Evolutionary conservation across 202 grass and related monocot genomes (phyloP).

Genomic region (Dendrocalamus latiflorus): DNA sequence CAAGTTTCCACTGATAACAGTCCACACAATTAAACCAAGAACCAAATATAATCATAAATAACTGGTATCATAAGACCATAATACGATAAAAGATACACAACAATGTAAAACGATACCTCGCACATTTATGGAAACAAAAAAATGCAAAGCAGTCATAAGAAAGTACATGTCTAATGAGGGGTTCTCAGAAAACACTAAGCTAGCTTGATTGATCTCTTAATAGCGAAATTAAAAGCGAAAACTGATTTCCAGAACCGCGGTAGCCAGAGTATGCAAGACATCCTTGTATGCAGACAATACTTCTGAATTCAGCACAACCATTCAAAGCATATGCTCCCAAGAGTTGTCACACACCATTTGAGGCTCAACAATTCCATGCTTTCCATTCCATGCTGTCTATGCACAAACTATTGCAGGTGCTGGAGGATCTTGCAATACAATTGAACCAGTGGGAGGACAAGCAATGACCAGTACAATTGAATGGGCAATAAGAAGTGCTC

Average conservation of each 20-base stretch:
- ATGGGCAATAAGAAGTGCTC: too few species aligned
- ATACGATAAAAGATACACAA: neutral
- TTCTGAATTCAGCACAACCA: conserved; percentile 85
- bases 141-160: conserved; percentile 37
- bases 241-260: conserved; percentile 52
- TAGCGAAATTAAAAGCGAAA: conserved; percentile 33
- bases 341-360: conserved; percentile 57
- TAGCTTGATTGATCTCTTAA: conserved; percentile 50
- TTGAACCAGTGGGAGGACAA: too few species aligned
- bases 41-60: conserved; percentile 8
- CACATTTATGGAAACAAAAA: conserved; percentile 27
- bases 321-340: conserved; percentile 82
- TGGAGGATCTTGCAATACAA: too few species aligned
- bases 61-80: neutral
- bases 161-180: conserved; percentile 45
- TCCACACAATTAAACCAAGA: neutral
- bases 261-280: conserved; percentile 76
- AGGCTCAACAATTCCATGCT: too few species aligned
- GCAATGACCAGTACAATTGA: too few species aligned
- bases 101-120: neutral
- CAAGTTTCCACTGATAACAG: neutral
- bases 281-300: conserved; percentile 80
- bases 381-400: too few species aligned
- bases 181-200: conserved; percentile 24
- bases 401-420: too few species aligned